phyloP scores from a whole-genome alignment of 257 asterid species.

The Ocimum tenuiflorum region DNA sequence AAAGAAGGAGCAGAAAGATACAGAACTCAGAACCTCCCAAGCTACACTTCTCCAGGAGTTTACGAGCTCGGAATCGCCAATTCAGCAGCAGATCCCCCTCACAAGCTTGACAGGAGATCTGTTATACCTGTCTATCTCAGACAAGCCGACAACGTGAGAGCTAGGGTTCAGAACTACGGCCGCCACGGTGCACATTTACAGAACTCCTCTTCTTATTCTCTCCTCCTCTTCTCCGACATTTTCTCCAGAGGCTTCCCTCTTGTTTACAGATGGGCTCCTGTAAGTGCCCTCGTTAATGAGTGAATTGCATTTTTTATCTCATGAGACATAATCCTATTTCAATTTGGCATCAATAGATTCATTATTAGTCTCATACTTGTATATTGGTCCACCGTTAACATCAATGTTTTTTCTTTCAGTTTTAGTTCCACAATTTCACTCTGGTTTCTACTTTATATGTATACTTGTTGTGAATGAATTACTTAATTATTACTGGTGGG shows the following conservation, averaged over 20 bases:
- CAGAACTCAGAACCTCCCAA: slow-evolving; percentile 54
- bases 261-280: slow-evolving; percentile 65
- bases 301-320: too few relatives aligned
- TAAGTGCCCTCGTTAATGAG: slow-evolving; percentile 20
- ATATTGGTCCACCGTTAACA: too few relatives aligned
- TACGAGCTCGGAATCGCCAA: slow-evolving; percentile 54
- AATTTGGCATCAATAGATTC: too few relatives aligned
- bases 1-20: slow-evolving; percentile 55
- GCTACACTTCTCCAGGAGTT: slow-evolving; percentile 39
- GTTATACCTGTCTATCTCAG: slow-evolving; percentile 53
- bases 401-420: too few relatives aligned
- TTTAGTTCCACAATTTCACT: too few relatives aligned
- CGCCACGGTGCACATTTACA: slow-evolving; percentile 69
- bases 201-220: slow-evolving; percentile 15
- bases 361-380: too few relatives aligned
- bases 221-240: slow-evolving; percentile 33
- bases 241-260: slow-evolving; percentile 38
- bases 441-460: too few relatives aligned
- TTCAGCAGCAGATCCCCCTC: neutral
- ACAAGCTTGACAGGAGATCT: slow-evolving; percentile 27
- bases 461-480: too few relatives aligned
- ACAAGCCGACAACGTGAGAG: slow-evolving; percentile 49
- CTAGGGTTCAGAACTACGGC: slow-evolving; percentile 54
- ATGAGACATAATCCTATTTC: too few relatives aligned
- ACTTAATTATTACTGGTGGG: too few relatives aligned